Percentiles rank a stretch among this genome's conserved stretches.
phyloP scores from a whole-genome alignment of 345 rosid species.

The Citrus sp. region DNA sequence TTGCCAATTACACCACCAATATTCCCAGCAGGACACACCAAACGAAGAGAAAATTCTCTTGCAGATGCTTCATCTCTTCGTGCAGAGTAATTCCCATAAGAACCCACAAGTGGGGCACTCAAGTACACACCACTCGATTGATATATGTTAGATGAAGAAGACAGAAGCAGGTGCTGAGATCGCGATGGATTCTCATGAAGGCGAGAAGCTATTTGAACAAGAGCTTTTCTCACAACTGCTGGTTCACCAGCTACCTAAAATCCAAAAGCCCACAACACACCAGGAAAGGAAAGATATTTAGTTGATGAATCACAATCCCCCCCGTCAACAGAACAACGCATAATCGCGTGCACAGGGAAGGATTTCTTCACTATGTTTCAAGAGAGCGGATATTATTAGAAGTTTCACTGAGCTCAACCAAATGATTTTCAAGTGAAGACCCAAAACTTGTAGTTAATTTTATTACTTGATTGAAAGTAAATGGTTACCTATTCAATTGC shows the following conservation, averaged over 20 bases:
- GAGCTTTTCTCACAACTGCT: conserved; percentile 47
- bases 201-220: conserved; percentile 46
- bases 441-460: neutral
- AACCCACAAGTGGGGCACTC: conserved; percentile 42
- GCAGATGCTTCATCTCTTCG: conserved; percentile 48
- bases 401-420: neutral
- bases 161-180: conserved; percentile 49
- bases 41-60: conserved; percentile 53
- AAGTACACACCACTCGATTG: conserved; percentile 40
- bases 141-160: conserved; percentile 35
- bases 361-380: neutral
- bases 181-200: conserved; percentile 72
- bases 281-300: neutral
- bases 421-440: neutral
- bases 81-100: conserved; percentile 46
- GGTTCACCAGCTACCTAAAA: conserved; percentile 57
- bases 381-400: neutral
- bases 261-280: conserved; percentile 5
- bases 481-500: neutral
- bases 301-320: neutral
- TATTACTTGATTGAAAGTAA: neutral
- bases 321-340: neutral
- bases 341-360: neutral
- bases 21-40: conserved; percentile 59
- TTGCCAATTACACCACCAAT: conserved; percentile 66